Evolutionary conservation across 2,329 filamentous ascomycete species (phyloP).

Genomic region (Pseudocercospora fijiensis): DNA sequence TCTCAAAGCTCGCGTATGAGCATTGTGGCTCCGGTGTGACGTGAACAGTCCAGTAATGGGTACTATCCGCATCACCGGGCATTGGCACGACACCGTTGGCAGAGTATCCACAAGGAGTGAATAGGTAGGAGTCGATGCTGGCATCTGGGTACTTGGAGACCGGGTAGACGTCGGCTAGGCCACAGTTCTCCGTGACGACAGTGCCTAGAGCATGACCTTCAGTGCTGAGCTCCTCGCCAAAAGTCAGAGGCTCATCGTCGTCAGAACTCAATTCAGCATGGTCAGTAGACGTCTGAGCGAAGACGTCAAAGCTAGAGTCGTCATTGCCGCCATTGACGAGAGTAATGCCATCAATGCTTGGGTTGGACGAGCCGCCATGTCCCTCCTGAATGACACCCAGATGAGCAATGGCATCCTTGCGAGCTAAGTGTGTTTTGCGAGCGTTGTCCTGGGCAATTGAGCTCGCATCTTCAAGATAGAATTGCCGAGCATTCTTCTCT

Average conservation of each 20-base stretch:
- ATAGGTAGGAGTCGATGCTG: slow-evolving; percentile 91
- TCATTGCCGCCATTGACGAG: slow-evolving; percentile 37
- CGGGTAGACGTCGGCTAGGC: slow-evolving; percentile 85
- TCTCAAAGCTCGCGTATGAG: slow-evolving; percentile 97
- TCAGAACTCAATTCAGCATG: slow-evolving; percentile 55
- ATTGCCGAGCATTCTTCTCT: slow-evolving; percentile 64
- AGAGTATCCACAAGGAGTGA: slow-evolving; percentile 94
- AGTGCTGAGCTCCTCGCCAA: slow-evolving; percentile 75
- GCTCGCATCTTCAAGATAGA: slow-evolving; percentile 78
- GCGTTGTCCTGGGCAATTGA: slow-evolving; percentile 81
- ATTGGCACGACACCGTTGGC: slow-evolving; percentile 93
- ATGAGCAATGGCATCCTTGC: slow-evolving; percentile 59
- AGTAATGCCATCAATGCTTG: slow-evolving; percentile 39
- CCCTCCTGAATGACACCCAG: slow-evolving; percentile 60
- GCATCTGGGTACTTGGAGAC: slow-evolving; percentile 85
- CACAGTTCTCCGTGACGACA: slow-evolving; percentile 85
- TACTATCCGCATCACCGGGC: slow-evolving; percentile 51
- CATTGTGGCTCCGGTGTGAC: slow-evolving; percentile 96
- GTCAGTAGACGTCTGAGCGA: slow-evolving; percentile 69
- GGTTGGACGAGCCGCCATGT: slow-evolving; percentile 38
- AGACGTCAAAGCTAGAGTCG: slow-evolving; percentile 70
- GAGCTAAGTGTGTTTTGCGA: slow-evolving; percentile 64
- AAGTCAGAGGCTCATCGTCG: slow-evolving; percentile 54
- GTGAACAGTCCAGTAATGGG: slow-evolving; percentile 97
- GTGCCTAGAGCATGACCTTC: slow-evolving; percentile 93